Evolutionary conservation across 345 rosid species (phyloP).

Genomic region (Eucalyptus polyanthemos): DNA sequence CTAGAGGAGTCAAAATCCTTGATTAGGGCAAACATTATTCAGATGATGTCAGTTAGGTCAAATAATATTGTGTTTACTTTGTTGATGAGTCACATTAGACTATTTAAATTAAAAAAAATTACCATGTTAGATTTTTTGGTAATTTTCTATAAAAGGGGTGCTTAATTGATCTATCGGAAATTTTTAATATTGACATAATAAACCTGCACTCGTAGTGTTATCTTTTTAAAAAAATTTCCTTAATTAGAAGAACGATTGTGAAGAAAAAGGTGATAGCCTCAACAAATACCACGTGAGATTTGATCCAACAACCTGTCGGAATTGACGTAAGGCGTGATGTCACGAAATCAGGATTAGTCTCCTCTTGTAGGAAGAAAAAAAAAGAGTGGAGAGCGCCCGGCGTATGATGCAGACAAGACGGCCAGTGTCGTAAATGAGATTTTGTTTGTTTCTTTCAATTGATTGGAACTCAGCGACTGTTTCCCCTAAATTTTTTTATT

Average conservation of each 20-base stretch:
- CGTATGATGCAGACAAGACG: background rate
- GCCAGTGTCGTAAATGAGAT: background rate
- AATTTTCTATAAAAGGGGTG: background rate
- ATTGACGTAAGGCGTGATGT: background rate
- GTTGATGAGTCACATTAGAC: background rate
- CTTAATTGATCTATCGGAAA: background rate
- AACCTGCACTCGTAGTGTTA: background rate
- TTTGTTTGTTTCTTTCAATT: background rate
- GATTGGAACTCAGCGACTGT: background rate
- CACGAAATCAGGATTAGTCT: background rate
- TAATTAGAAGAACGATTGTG: background rate
- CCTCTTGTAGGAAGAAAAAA: background rate
- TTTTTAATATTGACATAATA: background rate
- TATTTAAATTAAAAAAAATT: background rate
- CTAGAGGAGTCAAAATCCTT: background rate
- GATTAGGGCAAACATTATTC: background rate
- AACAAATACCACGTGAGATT: background rate
- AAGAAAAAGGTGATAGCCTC: background rate
- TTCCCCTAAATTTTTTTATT: background rate
- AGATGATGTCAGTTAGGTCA: accelerated
- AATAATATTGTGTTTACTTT: background rate
- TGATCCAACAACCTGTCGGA: background rate
- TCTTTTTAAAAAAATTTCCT: background rate
- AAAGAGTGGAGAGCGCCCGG: background rate
- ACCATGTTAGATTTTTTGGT: background rate